Evolutionary conservation across 108 stramenopile species (phyloP), one percentile per base, ranked within the genome.

Genomic region (Nitzschia sp.): DNA sequence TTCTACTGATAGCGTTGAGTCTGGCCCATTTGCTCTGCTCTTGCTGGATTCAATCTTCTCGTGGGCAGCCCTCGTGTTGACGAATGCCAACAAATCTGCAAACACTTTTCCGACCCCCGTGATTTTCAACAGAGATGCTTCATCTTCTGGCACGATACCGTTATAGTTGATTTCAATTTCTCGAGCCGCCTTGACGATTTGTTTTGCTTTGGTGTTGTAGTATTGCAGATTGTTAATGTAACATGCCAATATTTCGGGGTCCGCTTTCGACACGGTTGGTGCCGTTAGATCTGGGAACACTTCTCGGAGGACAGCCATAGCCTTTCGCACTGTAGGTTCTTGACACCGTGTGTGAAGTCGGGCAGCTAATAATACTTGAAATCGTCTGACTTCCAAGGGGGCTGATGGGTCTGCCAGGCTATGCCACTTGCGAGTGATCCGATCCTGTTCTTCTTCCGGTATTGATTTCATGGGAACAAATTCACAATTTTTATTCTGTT

Each of bases 261-360:
- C 77, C 3, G 60, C 53, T 16, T 58, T 33, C 9, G 84, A 65
- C 21, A 90, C 45, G 1, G 53, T 34, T n/a, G 60, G 45, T 1
- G 78, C 78, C 15, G 78, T 68, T 9, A 85, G 66, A 41, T 38
- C 32, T 16, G 71, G 54, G 56, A 83, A 81, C 17, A 56, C 31
- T 28, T 68, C 45, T 22, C 77, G 75, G 31, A 90, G 53, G 45
- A 32, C 31, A 21, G 33, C 44, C 86, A 90, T 87, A 21, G 84
- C 84, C 45, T 85, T 79, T 11, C 55, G 65, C 3, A 84, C 83
- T 19, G 82, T 48, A 23, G 66, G 21, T 45, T 85, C 84, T 48
- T 90, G 89, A 66, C 86, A 87, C 53, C 85, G 57, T 4, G 86
- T 86, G 74, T 90, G 89, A 0, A 90, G 57, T 45, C 89, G 68